These are phyloP conservation scores for Endotrypanum monterogeii DNA, from an alignment of 208 protist genomes.

Conservation along the genomic window DNA sequence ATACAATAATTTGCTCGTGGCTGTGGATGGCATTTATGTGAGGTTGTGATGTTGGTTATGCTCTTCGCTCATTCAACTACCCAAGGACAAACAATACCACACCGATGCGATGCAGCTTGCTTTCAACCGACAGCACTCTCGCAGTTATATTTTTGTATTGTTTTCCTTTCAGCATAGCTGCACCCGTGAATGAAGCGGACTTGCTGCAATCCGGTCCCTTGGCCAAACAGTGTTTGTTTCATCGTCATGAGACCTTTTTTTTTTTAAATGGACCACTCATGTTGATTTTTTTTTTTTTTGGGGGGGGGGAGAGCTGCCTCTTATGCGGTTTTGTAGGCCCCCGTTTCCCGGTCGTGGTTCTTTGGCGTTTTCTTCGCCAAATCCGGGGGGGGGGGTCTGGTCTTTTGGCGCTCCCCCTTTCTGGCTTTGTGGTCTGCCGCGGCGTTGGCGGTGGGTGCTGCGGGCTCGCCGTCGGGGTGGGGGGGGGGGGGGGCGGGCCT, in stretches of 20 bases:
- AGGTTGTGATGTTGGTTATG: not conserved
- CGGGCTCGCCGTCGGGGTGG: too few species aligned
- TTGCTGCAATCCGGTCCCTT: conserved; percentile 4
- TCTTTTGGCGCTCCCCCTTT: too few species aligned
- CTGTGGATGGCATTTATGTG: not conserved
- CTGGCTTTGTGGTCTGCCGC: too few species aligned
- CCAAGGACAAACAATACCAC: not conserved
- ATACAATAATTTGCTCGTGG: not conserved
- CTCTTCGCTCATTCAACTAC: not conserved
- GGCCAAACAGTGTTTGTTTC: conserved; percentile 7
- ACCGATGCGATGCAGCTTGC: not conserved
- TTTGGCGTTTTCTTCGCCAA: too few species aligned
- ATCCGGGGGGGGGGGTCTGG: too few species aligned
- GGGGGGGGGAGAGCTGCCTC: too few species aligned
- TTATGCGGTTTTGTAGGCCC: not conserved
- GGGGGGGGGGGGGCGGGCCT: too few species aligned
- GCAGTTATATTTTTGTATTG: conserved; percentile 3
- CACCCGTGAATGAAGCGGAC: conserved; percentile 17
- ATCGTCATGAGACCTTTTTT: too few species aligned
- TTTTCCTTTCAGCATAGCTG: conserved; percentile 11
- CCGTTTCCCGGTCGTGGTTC: too few species aligned
- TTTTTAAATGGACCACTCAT: too few species aligned
- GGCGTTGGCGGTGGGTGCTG: too few species aligned
- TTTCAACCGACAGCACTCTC: conserved; percentile 4
- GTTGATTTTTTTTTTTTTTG: too few species aligned